phyloP scores from a whole-genome alignment of 75 land plant species.

The Selaginella moellendorffii region DNA sequence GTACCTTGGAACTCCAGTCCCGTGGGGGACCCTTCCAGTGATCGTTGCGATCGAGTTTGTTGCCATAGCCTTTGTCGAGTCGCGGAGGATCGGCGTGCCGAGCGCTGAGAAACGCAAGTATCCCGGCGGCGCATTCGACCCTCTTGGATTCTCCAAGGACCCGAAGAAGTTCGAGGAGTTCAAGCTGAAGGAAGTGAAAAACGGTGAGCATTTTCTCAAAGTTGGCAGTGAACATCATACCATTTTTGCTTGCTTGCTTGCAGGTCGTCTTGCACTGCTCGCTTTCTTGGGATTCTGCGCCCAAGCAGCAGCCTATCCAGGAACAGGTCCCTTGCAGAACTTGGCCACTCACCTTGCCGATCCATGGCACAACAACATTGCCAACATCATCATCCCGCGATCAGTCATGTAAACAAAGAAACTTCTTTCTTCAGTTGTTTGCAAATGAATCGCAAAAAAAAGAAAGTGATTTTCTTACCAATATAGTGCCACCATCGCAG shows the following conservation, averaged over 20 bases:
- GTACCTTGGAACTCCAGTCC: slow-evolving; percentile 84
- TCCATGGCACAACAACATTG: slow-evolving; percentile 97
- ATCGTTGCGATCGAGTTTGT: slow-evolving; percentile 78
- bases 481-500: too few relatives aligned
- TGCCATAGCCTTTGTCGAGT: slow-evolving; percentile 88
- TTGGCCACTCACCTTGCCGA: slow-evolving; percentile 85
- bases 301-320: slow-evolving; percentile 86
- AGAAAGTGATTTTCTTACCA: not conserved
- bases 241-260: not conserved
- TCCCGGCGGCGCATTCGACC: slow-evolving; percentile 98
- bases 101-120: slow-evolving; percentile 93
- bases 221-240: not conserved
- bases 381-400: slow-evolving; percentile 74
- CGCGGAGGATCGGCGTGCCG: slow-evolving; percentile 73
- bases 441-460: not conserved
- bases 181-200: slow-evolving; percentile 90
- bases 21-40: slow-evolving; percentile 91
- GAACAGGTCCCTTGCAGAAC: slow-evolving; percentile 96
- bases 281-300: slow-evolving; percentile 89
- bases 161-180: slow-evolving; percentile 49
- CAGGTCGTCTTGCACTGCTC: slow-evolving; percentile 84
- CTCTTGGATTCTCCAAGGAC: slow-evolving; percentile 93
- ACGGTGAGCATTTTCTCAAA: slow-evolving; percentile 29
- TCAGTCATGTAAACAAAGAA: slow-evolving; percentile 27
- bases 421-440: too few relatives aligned